Base-by-base conservation (phyloP, 2,329 filamentous ascomycete genomes). In the Aureobasidium mangrovei region DNA sequence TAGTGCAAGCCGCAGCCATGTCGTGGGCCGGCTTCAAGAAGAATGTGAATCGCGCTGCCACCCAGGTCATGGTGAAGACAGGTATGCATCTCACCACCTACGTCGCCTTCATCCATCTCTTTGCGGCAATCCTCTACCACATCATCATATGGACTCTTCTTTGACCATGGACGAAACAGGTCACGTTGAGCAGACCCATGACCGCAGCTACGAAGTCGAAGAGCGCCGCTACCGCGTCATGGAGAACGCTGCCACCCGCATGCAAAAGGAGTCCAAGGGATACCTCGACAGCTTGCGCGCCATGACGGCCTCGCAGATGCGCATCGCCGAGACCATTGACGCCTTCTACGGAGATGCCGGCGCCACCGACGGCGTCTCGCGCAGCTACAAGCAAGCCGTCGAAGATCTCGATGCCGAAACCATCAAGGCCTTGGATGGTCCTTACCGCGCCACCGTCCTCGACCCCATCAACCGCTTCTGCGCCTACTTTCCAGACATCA, bases 61-160 rank as follows among this genome's bases (percentile, higher is more conserved):
- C 94, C 75, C 91, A 96, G 84, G 91, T 97, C 59, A 96, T 98
- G 89, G 97, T 98, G 91, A 98, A 98, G 81, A 95, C 91, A 56
- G 88, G 85, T 87, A 71, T 60, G 77, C 65, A 12, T 29, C 12
- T 24, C 18, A 35, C 12, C 26, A 18, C 48, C 28, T 39, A 7
- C 7, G 8, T 8, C 10, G 33, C 10, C 7, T 31, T 35, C n/a
- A 9, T 12, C 38, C 18, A 8, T n/a, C 39, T 27, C 39, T 42
- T 27, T 42, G 26, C 12, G 7, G 18, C 18, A 18, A 18, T 18
- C 9, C 35, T 38, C 9, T 38, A 18, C 18, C 18, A 18, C 18
- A 18, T 18, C 18, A 18, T 18, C 18, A 18, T 18, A 18, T 18
- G 18, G 18, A 18, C 18, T 18, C 18, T 18, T 18, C 18, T 18